These are phyloP conservation scores for Cladophialophora bantiana DNA, from an alignment of 2,329 filamentous ascomycete species.

Conservation along the genomic window DNA sequence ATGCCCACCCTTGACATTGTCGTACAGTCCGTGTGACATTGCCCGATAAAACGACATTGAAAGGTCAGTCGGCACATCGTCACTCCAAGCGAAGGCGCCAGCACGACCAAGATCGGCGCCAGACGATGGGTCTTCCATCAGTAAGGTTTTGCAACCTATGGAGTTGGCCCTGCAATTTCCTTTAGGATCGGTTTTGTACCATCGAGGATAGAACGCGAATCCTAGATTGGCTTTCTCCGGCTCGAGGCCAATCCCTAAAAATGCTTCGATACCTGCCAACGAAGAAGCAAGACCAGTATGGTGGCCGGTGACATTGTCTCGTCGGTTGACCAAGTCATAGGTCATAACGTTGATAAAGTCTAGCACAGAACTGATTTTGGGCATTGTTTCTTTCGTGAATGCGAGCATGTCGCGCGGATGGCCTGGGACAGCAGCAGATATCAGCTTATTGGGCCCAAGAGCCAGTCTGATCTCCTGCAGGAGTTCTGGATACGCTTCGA, in stretches of 20 bases:
- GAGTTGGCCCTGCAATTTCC: slow-evolving; percentile 56
- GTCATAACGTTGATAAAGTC: slow-evolving; percentile 76
- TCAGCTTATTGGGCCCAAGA: slow-evolving; percentile 64
- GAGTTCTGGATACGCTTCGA: slow-evolving; percentile 67
- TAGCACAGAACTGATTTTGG: slow-evolving; percentile 65
- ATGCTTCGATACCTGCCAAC: slow-evolving; percentile 62
- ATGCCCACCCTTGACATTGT: slow-evolving; percentile 66
- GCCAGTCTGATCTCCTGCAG: slow-evolving; percentile 64
- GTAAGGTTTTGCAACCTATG: slow-evolving; percentile 65
- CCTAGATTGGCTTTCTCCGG: slow-evolving; percentile 68
- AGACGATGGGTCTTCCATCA: slow-evolving; percentile 65
- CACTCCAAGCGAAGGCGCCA: slow-evolving; percentile 58
- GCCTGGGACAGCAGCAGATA: slow-evolving; percentile 73
- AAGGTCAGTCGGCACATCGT: slow-evolving; percentile 41
- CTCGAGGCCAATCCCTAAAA: slow-evolving; percentile 64
- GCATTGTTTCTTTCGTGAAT: slow-evolving; percentile 64
- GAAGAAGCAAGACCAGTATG: slow-evolving; percentile 69
- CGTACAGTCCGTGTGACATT: slow-evolving; percentile 60
- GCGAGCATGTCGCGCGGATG: slow-evolving; percentile 70
- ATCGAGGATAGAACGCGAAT: slow-evolving; percentile 74
- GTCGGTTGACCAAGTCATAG: slow-evolving; percentile 75
- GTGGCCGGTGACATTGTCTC: slow-evolving; percentile 69
- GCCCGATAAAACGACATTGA: slow-evolving; percentile 65
- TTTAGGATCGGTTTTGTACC: slow-evolving; percentile 63
- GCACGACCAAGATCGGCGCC: slow-evolving; percentile 66